Percentiles rank a stretch among this genome's conserved stretches.
Evolutionary conservation across 495 filamentous ascomycete genomes (phyloP).

Genomic region (Aspergillus bertholletiae): DNA sequence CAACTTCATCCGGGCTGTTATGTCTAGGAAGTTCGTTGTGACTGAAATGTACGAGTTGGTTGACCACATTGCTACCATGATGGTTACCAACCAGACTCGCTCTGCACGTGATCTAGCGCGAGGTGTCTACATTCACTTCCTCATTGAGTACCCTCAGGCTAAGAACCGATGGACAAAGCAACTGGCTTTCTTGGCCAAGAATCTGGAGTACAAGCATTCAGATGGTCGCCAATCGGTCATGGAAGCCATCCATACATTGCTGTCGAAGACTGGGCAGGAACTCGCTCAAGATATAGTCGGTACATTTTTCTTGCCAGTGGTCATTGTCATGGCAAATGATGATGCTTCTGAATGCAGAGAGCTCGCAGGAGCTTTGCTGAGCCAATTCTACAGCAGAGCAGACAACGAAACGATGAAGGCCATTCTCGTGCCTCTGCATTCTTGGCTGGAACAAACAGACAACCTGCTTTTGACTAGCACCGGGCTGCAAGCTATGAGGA

Average conservation of each 20-base stretch:
- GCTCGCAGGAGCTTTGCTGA: slow-evolving; percentile 75
- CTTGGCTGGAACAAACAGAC: slow-evolving; percentile 72
- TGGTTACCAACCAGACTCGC: slow-evolving; percentile 92
- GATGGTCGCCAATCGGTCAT: slow-evolving; percentile 87
- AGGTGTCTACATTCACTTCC: slow-evolving; percentile 87
- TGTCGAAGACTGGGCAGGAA: slow-evolving; percentile 76
- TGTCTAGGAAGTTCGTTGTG: slow-evolving; percentile 80
- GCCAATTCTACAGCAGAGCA: slow-evolving; percentile 74
- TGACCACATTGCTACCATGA: slow-evolving; percentile 83
- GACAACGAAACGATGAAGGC: slow-evolving; percentile 66
- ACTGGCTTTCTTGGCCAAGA: slow-evolving; percentile 80
- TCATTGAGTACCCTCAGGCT: slow-evolving; percentile 91
- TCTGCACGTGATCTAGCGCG: slow-evolving; percentile 81
- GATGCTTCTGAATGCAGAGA: slow-evolving; percentile 80
- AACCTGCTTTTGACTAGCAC: slow-evolving; percentile 66
- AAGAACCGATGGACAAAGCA: slow-evolving; percentile 85
- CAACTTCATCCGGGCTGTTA: slow-evolving; percentile 83
- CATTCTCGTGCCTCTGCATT: slow-evolving; percentile 63
- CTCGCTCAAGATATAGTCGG: slow-evolving; percentile 76
- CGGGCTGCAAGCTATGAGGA: slow-evolving; percentile 73
- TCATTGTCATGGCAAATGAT: slow-evolving; percentile 84
- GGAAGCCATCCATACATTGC: slow-evolving; percentile 78
- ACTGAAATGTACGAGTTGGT: slow-evolving; percentile 86
- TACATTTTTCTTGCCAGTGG: slow-evolving; percentile 80
- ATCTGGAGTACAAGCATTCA: slow-evolving; percentile 83